Evolutionary conservation across 176 grass and related monocot species (phyloP), one percentile per base, ranked within the genome.

Genomic region (Carex scoparia): DNA sequence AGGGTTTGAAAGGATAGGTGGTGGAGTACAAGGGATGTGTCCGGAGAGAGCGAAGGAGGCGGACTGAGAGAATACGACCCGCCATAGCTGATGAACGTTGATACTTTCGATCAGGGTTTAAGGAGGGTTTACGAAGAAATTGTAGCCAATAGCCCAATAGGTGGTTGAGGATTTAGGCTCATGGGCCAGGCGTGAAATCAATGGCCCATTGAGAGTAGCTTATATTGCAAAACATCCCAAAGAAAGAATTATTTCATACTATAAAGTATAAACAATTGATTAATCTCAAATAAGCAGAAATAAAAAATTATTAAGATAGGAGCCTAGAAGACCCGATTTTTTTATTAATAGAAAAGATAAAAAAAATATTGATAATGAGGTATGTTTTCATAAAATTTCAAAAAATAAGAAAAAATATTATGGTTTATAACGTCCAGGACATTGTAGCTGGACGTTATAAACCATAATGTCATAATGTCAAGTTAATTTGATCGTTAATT

Each of bases 121-220:
- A 84, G 76, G 18, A 94, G 93, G 93, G 90, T 91, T 92, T 95
- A 92, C 83, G 64, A 15, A 80, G 59, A 40, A 61, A 78, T 78
- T 30, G 51, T 10, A 55, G 69, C 33, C 14, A 38, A 7, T 33
- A 4, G 2, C 23, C 23, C 23, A 23, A 23, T 23, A 4, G 2
- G 10, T 66, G 28, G 35, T 69, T 16, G 10, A 5, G 1, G 16
- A 44, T 72, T 33, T 44, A 2, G 40, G 40, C 18, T 72, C 16
- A 72, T 44, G 69, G 69, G 69, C 69, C 10, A 48, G 38, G 2
- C 27, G 11, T 35, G 69, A 2, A 23, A 4, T 23, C 7, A 48
- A 18, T 16, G 38, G 40, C 69, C 69, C 18, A 38, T n/a, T 73
- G 40, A 73, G 18, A 49, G 9, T 69, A 48, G 69, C 8, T 19